A percentile compares a stretch with the other conserved stretches of the same genome.
Conservation (phyloP, 2,329 filamentous ascomycete species). For the Colletotrichum siamense region DNA sequence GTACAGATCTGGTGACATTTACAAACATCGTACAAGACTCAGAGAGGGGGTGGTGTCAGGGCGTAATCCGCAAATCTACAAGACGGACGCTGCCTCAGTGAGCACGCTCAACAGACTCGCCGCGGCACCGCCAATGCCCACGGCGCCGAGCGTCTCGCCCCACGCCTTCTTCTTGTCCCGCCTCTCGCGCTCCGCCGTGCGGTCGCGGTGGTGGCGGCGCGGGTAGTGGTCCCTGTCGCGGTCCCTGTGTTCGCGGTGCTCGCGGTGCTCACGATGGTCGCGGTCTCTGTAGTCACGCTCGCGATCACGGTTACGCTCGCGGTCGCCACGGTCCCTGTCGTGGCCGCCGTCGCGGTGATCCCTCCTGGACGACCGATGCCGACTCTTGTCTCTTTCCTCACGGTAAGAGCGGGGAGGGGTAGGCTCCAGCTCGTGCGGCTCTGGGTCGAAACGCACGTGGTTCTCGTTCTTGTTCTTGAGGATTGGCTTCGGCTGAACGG, state of each 20-base stretch:
- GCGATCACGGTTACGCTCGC: constrained; percentile 44
- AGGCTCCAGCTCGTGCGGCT: constrained; percentile 48
- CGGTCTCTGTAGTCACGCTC: constrained; percentile 35
- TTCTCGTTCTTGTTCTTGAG: constrained; percentile 66
- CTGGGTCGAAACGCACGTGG: constrained; percentile 58
- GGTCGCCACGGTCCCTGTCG: constrained; percentile 38
- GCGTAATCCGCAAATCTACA: constrained; percentile 15
- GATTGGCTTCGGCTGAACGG: constrained; percentile 59
- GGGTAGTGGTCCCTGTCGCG: constrained; percentile 44
- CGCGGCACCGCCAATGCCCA: constrained; percentile 66
- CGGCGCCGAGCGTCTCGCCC: constrained; percentile 61
- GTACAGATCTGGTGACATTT: neutral
- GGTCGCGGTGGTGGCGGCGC: constrained; percentile 33
- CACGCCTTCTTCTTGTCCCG: constrained; percentile 50
- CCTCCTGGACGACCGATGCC: constrained; percentile 24
- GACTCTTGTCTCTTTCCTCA: constrained; percentile 37
- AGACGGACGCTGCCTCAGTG: constrained; percentile 56
- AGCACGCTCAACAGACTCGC: constrained; percentile 63
- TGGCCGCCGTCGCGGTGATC: constrained; percentile 27
- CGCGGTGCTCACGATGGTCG: constrained; percentile 35
- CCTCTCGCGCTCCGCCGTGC: constrained; percentile 26
- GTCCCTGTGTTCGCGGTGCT: constrained; percentile 36
- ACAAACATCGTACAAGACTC: neutral
- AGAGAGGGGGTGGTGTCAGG: neutral
- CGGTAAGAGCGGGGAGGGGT: constrained; percentile 30